Percentiles rank a stretch among this genome's conserved stretches.
Evolutionary conservation across 176 grass and related monocot genomes (phyloP).

Genomic region (Carex kokanica): DNA sequence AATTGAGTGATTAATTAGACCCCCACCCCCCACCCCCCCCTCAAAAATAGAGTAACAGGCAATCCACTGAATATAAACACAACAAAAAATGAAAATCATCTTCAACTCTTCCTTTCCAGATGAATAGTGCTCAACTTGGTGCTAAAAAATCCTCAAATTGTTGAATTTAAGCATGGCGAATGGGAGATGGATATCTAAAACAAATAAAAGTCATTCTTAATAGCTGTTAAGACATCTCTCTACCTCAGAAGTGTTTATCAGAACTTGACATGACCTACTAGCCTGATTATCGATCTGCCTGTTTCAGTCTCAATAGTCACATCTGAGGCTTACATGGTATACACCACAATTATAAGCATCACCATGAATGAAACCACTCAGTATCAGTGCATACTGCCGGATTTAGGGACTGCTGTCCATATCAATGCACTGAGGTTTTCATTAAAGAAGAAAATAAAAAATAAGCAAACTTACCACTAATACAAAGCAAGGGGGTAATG

Average conservation of each 20-base stretch:
- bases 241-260: not conserved
- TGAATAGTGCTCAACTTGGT: not conserved
- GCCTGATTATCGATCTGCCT: not conserved
- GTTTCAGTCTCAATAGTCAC: not conserved
- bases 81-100: not conserved
- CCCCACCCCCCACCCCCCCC: not conserved
- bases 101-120: not conserved
- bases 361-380: not conserved
- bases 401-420: not conserved
- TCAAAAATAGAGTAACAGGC: not conserved
- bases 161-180: not conserved
- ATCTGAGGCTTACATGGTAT: not conserved
- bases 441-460: not conserved
- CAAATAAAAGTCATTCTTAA: not conserved
- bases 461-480: not conserved
- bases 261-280: not conserved
- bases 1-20: not conserved
- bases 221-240: not conserved
- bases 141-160: not conserved
- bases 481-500: not conserved
- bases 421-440: not conserved
- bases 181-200: not conserved
- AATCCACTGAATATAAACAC: not conserved
- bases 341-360: not conserved
- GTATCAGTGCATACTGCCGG: not conserved